Conservation (phyloP, 1,139 yeast genomes). For the Yamadazyma trypodendri region DNA sequence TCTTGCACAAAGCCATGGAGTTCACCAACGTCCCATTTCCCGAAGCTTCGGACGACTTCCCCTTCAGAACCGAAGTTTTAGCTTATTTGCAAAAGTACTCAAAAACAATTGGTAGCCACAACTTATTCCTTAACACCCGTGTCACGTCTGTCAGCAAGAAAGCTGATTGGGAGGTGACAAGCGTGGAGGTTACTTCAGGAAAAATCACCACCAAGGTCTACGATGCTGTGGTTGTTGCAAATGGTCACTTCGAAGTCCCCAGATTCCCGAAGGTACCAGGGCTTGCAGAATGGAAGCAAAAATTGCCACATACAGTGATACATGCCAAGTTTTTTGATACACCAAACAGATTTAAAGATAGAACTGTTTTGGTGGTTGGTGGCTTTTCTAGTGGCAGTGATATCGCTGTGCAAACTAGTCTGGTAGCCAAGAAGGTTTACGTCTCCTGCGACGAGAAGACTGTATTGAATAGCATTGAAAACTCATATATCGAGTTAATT, state of each 20-base stretch:
- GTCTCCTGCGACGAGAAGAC: constrained; percentile 33
- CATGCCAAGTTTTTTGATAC: constrained; percentile 46
- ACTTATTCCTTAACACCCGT: constrained; percentile 6
- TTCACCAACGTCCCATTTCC: constrained; percentile 37
- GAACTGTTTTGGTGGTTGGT: constrained; percentile 42
- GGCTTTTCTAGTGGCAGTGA: constrained; percentile 49
- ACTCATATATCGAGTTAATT: constrained; percentile 19
- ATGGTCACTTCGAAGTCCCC: constrained; percentile 50
- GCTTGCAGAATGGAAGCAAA: constrained; percentile 34
- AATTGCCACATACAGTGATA: constrained; percentile 29
- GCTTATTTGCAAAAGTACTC: constrained; percentile 34
- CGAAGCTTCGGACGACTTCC: constrained; percentile 28
- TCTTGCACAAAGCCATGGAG: constrained; percentile 42
- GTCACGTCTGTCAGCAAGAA: constrained; percentile 17
- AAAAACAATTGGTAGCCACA: constrained; percentile 24
- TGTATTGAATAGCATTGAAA: constrained; percentile 34
- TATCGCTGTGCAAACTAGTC: constrained; percentile 39
- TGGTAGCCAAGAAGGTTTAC: constrained; percentile 11
- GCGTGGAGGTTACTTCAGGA: constrained; percentile 5
- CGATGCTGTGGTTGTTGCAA: constrained; percentile 48
- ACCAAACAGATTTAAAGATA: constrained; percentile 27
- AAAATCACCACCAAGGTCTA: constrained; percentile 19
- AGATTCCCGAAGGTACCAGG: constrained; percentile 45
- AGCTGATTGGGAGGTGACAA: constrained; percentile 21
- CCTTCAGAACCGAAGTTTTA: constrained; percentile 37